phyloP scores from a whole-genome alignment of 73 alveolate genomes.

The Paramecium biaurelia region DNA sequence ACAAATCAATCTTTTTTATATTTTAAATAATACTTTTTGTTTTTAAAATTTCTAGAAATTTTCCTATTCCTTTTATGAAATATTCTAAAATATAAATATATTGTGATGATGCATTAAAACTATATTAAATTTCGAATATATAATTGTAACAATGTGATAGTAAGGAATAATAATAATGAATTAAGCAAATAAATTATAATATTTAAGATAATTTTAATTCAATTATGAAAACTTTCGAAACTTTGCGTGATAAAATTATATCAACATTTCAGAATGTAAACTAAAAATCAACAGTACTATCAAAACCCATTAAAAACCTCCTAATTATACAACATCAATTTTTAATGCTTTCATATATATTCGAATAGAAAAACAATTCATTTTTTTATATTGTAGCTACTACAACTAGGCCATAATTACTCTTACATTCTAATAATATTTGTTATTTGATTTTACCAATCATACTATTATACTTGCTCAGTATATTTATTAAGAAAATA shows the following conservation, averaged over 20 bases:
- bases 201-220: not conserved
- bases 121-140: too few relatives aligned
- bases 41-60: not conserved
- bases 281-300: not conserved
- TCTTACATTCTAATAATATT: not conserved
- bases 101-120: not conserved
- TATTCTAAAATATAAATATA: too few relatives aligned
- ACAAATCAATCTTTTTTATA: not conserved
- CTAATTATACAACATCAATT: not conserved
- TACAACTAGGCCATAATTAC: not conserved
- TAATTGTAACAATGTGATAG: not conserved
- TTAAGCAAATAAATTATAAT: not conserved
- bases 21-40: not conserved
- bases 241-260: not conserved
- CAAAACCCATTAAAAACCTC: not conserved
- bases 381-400: not conserved
- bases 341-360: not conserved
- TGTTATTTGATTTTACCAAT: not conserved
- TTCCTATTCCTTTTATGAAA: not conserved
- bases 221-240: not conserved
- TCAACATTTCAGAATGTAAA: not conserved
- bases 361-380: not conserved
- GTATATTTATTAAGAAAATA: not conserved
- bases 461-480: not conserved
- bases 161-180: not conserved